Percentiles rank a stretch among this genome's conserved stretches.
Conservation (phyloP, 768 basidiomycete species). For the Chiua virens region DNA sequence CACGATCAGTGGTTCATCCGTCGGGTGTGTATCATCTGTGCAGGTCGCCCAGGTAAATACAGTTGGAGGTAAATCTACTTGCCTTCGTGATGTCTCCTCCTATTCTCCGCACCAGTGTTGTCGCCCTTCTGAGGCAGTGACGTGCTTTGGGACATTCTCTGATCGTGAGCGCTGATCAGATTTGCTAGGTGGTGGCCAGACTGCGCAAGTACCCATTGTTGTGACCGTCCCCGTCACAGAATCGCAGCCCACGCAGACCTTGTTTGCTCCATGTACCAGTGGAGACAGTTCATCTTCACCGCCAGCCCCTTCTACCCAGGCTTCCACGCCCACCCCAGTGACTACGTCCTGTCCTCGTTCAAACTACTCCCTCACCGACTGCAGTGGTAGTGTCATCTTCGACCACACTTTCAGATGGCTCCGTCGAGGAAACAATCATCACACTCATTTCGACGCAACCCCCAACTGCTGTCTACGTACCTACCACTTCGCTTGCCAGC, state of each 20-base stretch:
- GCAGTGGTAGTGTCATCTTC: conserved; percentile 31
- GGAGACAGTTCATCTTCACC: conserved; percentile 10
- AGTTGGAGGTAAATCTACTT: conserved; percentile 33
- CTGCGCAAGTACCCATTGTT: conserved; percentile 43
- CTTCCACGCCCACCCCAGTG: conserved; percentile 9
- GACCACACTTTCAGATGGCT: conserved; percentile 43
- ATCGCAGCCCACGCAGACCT: conserved; percentile 35
- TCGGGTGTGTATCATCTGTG: conserved; percentile 30
- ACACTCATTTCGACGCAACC: conserved; percentile 40
- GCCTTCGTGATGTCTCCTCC: background rate
- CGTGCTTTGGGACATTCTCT: conserved; percentile 11
- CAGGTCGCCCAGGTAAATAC: conserved; percentile 33
- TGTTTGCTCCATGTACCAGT: conserved; percentile 41
- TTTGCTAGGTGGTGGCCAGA: conserved; percentile 26
- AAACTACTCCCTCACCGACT: conserved; percentile 33
- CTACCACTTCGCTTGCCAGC: conserved; percentile 9
- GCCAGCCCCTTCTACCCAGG: conserved; percentile 4
- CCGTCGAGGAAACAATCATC: conserved; percentile 34
- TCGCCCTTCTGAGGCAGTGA: conserved; percentile 13
- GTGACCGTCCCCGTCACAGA: conserved; percentile 33
- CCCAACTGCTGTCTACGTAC: conserved; percentile 30
- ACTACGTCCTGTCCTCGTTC: conserved; percentile 27
- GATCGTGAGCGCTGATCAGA: conserved; percentile 12
- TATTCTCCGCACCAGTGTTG: background rate
- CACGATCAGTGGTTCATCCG: conserved; percentile 21